Evolutionary conservation across 257 asterid genomes (phyloP), one percentile per base, ranked within the genome.

Genomic region (Solanum sejunctum): DNA sequence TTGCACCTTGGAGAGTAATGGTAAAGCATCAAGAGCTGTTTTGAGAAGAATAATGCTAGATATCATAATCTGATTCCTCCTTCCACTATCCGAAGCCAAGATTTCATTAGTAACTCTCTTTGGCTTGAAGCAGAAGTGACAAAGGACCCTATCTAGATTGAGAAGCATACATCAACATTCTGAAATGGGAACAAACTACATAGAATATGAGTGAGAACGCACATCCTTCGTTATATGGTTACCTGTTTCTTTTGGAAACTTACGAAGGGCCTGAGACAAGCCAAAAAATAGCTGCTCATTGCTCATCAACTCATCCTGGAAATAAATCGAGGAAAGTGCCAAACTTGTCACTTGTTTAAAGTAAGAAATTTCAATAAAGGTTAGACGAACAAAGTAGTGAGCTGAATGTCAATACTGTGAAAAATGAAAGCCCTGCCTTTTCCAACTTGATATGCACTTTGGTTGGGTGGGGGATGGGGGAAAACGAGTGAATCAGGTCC

Each of bases 241-340:
- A 93, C 99, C 99, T 86, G 97, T 95, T 92, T 96, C 99, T 85
- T 93, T 96, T 23, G 99, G 98, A 90, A 96, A 96, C 91, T 93
- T 95, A 26, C 97, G 95, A 63, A 96, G 98, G 92, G 98, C 96
- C 93, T 96, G 98, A 87, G 98, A 92, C 93, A 96, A 93, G 86
- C 98, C 98, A 87, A 96, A 96, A 89, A 93, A 96, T 82, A 95
- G 91, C 89, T 96, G 98, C 86, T 95, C 99, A 28, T 95, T 96
- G 94, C 95, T 89, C 98, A 93, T 96, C 92, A 96, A 87, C 92
- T 96, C 99, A 86, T 96, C 99, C 99, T 96, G 88, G 75, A 87
- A 84, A 83, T 51, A 67, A 84, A 85, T 85, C 64, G 75, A 60
- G 11, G 49, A 28, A 17, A 66, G 20, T 70, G 85, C 52, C 63